Percentiles rank a stretch among this genome's conserved stretches.
Evolutionary conservation across 805 yeast species (phyloP).

Genomic region (Kuraishia cidri): DNA sequence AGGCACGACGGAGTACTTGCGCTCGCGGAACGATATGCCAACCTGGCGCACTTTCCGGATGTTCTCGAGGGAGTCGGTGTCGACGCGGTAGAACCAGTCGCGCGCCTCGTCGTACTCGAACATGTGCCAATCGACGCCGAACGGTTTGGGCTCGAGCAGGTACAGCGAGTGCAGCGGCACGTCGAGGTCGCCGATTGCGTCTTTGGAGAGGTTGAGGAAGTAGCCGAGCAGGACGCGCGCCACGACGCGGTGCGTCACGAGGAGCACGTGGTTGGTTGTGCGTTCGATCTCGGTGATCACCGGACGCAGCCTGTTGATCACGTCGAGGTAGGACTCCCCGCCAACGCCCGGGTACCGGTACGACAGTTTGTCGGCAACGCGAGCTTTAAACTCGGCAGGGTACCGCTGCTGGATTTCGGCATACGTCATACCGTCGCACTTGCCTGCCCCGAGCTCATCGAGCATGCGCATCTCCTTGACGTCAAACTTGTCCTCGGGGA

Average conservation of each 20-base stretch:
- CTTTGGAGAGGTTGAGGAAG: constrained; percentile 73
- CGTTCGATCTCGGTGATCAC: constrained; percentile 90
- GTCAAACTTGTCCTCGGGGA: constrained; percentile 67
- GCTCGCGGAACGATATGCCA: constrained; percentile 59
- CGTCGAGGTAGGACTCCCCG: constrained; percentile 93
- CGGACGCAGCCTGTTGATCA: constrained; percentile 81
- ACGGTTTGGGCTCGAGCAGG: constrained; percentile 86
- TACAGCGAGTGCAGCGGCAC: constrained; percentile 90
- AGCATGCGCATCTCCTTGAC: constrained; percentile 87
- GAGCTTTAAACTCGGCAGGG: constrained; percentile 73
- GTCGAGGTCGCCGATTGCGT: constrained; percentile 81
- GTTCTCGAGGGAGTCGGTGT: constrained; percentile 30
- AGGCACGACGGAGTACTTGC: constrained; percentile 69
- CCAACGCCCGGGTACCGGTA: constrained; percentile 97
- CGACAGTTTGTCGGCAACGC: constrained; percentile 68
- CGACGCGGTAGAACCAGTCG: constrained; percentile 72
- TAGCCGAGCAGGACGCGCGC: constrained; percentile 82
- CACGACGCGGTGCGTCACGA: constrained; percentile 87
- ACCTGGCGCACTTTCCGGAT: constrained; percentile 58
- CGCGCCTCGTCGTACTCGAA: constrained; percentile 75
- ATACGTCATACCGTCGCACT: constrained; percentile 88
- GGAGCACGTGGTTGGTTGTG: constrained; percentile 75
- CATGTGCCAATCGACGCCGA: constrained; percentile 89
- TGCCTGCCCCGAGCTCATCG: constrained; percentile 91
- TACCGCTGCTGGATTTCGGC: constrained; percentile 64